phyloP scores from a whole-genome alignment of 2,329 filamentous ascomycete species.

The Pseudopyrenochaeta lycopersici region DNA sequence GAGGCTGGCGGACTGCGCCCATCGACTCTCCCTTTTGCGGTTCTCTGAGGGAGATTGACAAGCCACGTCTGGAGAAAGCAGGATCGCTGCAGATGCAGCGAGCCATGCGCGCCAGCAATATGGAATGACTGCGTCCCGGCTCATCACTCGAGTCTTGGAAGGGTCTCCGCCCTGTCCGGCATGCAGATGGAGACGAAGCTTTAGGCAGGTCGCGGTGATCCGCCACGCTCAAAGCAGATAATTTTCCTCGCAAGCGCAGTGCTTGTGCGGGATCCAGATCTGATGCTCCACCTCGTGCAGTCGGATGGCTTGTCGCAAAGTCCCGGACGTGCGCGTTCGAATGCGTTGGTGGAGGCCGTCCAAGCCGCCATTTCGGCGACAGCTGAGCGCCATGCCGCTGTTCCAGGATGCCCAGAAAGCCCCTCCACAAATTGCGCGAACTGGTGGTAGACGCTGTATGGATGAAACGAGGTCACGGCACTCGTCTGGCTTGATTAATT shows the following conservation, averaged over 20 bases:
- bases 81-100: constrained; percentile 17
- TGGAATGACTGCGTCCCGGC: constrained; percentile 22
- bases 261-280: not conserved
- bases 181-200: constrained; percentile 17
- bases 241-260: not conserved
- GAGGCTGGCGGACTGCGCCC: not conserved
- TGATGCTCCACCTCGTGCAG: not conserved
- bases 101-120: constrained; percentile 22
- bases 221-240: not conserved
- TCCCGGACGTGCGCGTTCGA: constrained; percentile 13
- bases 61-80: constrained; percentile 30
- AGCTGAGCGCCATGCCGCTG: constrained; percentile 9
- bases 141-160: constrained; percentile 5
- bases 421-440: constrained; percentile 24
- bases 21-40: constrained; percentile 8
- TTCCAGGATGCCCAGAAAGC: not conserved
- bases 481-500: constrained; percentile 29
- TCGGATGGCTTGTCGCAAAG: constrained; percentile 11
- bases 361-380: not conserved
- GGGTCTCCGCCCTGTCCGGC: constrained; percentile 19
- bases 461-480: constrained; percentile 29
- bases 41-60: constrained; percentile 16
- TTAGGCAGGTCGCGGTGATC: constrained; percentile 6
- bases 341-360: not conserved
- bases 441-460: constrained; percentile 24